Evolutionary conservation across 495 filamentous ascomycete genomes (phyloP).

Genomic region (Penicillium mononematosum): DNA sequence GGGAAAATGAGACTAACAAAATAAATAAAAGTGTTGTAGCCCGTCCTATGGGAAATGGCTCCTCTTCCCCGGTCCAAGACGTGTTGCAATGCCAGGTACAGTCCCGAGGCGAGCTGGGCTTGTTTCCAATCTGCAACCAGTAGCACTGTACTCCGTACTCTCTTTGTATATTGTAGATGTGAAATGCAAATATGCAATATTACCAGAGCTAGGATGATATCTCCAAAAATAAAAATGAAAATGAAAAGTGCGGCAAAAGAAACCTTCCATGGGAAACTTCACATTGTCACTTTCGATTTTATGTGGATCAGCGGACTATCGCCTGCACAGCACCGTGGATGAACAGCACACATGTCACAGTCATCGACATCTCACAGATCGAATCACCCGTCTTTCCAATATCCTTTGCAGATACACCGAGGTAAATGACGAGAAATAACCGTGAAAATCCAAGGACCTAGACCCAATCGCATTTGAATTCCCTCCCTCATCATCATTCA

Average conservation of each 20-base stretch:
- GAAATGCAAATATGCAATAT: background rate
- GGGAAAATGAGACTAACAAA: background rate
- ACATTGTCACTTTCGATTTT: too few relatives aligned
- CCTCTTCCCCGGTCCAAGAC: background rate
- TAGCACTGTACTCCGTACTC: background rate
- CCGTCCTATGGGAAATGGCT: conserved; percentile 12
- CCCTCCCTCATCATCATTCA: background rate
- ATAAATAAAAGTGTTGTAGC: background rate
- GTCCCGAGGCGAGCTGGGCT: conserved; percentile 17
- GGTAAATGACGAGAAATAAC: background rate
- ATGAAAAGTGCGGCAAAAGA: conserved; percentile 1
- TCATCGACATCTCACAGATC: conserved; percentile 11
- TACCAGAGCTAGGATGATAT: background rate
- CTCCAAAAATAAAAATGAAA: background rate
- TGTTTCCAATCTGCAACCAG: conserved; percentile 19
- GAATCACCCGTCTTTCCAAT: background rate
- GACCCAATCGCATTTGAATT: background rate
- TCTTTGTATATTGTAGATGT: background rate
- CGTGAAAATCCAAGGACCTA: background rate
- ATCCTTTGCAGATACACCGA: background rate
- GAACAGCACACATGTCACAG: conserved; percentile 4
- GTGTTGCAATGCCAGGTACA: conserved; percentile 25
- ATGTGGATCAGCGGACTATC: background rate
- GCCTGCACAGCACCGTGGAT: conserved; percentile 7
- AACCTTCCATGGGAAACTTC: background rate